Base-by-base conservation (phyloP, 139 green algal species). In the Microglena sp. region DNA sequence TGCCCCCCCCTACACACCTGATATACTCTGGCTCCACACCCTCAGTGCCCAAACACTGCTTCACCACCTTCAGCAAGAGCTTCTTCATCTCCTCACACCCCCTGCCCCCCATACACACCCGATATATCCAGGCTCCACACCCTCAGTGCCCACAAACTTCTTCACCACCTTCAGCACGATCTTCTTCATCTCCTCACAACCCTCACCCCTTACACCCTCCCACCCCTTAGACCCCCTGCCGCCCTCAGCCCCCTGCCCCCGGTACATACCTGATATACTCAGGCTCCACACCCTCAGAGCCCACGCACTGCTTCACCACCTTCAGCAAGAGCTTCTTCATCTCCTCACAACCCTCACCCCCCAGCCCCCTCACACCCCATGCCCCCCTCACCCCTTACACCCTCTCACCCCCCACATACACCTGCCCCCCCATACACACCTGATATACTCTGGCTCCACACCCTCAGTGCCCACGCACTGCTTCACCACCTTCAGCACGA, bases 141-240 rank as follows among this genome's bases (percentile, higher is more conserved):
- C 90, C 33, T 96, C 90, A 7, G 89, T 95, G 29, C 56, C 56
- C 66, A 98, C 92, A 72, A 89, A 97, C 83, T 98, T 91, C 84
- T 96, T 93, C 26, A 98, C 90, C 66, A 74, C 83, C 80, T 97
- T 96, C 60, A 99, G 87, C 80, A 97, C 91, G 65, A 98, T 99
- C 84, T 98, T 99, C 88, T 98, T 99, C 94, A 99, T 99, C 83
- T 99, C 94, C n/a, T n/a, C n/a, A n/a, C n/a, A n/a, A n/a, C n/a
- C n/a, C n/a, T n/a, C n/a, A n/a, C n/a, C n/a, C n/a, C n/a, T n/a
- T n/a, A n/a, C n/a, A n/a, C n/a, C n/a, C n/a, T n/a, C n/a, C n/a
- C n/a, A n/a, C n/a, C n/a, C n/a, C n/a, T n/a, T n/a, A n/a, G n/a
- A n/a, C n/a, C n/a, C n/a, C n/a, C n/a, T n/a, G n/a, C n/a, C n/a